Percentiles rank a stretch among this genome's conserved stretches.
phyloP scores from a whole-genome alignment of 208 protist species.

The Endotrypanum monterogeii region DNA sequence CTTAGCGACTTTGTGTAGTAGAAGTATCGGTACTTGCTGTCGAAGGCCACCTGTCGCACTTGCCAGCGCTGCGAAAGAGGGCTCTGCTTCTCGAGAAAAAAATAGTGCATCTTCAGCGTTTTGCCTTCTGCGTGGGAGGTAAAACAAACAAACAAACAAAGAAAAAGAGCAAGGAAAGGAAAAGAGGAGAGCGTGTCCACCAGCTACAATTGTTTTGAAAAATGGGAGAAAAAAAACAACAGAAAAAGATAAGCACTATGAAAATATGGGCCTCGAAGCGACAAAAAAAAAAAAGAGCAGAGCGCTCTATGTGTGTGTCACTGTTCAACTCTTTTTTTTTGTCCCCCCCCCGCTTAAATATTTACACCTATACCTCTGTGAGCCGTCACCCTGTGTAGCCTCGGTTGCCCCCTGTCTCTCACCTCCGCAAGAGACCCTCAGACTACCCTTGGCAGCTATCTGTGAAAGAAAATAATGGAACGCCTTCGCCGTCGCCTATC shows the following conservation, averaged over 20 bases:
- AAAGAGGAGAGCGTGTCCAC: neutral
- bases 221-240: neutral
- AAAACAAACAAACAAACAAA: no score
- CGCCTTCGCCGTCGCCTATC: neutral
- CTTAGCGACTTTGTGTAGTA: constrained; percentile 49
- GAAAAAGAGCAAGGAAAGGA: neutral
- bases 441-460: no score
- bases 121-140: neutral
- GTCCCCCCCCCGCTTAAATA: neutral
- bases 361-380: neutral
- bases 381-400: neutral
- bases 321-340: neutral
- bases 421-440: neutral
- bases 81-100: constrained; percentile 46
- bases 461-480: neutral
- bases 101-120: constrained; percentile 42
- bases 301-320: neutral
- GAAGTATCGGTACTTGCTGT: constrained; percentile 48
- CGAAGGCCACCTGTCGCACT: constrained; percentile 52
- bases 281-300: neutral
- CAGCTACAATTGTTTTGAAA: neutral
- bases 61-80: constrained; percentile 42
- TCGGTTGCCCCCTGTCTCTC: neutral
- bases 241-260: neutral
- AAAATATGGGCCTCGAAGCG: no score